phyloP scores from a whole-genome alignment of 352 stramenopile species.

The Phytophthora chlamydospora region DNA sequence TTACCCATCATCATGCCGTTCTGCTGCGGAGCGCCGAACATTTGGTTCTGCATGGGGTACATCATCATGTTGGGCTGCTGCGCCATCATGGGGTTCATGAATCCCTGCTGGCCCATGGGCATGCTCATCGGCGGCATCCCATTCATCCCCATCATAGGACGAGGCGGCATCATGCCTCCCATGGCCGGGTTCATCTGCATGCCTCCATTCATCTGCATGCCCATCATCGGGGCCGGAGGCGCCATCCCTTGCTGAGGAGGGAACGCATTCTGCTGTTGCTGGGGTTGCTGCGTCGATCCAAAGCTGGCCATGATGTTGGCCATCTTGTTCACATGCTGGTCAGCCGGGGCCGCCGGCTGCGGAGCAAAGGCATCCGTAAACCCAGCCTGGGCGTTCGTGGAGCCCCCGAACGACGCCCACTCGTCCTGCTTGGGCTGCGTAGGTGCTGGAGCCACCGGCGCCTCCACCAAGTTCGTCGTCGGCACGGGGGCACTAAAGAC shows the following conservation, averaged over 20 bases:
- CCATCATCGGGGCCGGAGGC: slow-evolving; percentile 42
- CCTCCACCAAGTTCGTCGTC: slow-evolving; percentile 30
- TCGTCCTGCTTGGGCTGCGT: slow-evolving; percentile 57
- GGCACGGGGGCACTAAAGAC: slow-evolving; percentile 56
- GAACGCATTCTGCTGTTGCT: slow-evolving; percentile 42
- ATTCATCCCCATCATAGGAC: slow-evolving; percentile 32
- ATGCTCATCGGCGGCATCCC: slow-evolving; percentile 35
- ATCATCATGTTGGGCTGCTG: slow-evolving; percentile 42
- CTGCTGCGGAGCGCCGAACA: slow-evolving; percentile 44
- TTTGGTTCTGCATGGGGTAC: slow-evolving; percentile 58
- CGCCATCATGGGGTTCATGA: slow-evolving; percentile 54
- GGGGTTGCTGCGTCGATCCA: slow-evolving; percentile 36
- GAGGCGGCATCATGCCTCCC: slow-evolving; percentile 34
- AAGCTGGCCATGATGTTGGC: slow-evolving; percentile 91
- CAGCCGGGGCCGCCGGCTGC: slow-evolving; percentile 36
- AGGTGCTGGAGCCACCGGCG: slow-evolving; percentile 15
- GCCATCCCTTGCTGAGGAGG: slow-evolving; percentile 55
- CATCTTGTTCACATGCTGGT: slow-evolving; percentile 79
- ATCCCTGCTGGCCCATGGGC: slow-evolving; percentile 26
- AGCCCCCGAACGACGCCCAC: slow-evolving; percentile 75
- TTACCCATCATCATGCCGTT: slow-evolving; percentile 73
- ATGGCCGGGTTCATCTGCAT: slow-evolving; percentile 41
- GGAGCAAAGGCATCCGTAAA: slow-evolving; percentile 56
- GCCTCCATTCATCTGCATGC: slow-evolving; percentile 46
- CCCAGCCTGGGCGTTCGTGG: slow-evolving; percentile 40